Percentiles rank a stretch among this genome's conserved stretches.
Conservation (phyloP, 2,329 filamentous ascomycete genomes). For the Lithohypha guttulata region DNA sequence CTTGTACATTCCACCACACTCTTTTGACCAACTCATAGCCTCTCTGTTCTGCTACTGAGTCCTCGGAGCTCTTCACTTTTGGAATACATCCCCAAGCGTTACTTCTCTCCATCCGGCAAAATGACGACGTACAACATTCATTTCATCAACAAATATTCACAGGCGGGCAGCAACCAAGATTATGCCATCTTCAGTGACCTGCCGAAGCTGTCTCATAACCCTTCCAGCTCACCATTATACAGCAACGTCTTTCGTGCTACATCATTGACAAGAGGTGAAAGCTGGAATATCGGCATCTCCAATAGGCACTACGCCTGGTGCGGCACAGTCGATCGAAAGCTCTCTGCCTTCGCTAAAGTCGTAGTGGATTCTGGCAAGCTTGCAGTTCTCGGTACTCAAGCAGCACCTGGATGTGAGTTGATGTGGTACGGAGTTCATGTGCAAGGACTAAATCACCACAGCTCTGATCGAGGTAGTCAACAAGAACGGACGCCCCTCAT, state of each 20-base stretch:
- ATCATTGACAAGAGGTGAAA: neutral
- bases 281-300: neutral
- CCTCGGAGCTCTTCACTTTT: no score
- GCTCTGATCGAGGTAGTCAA: no score
- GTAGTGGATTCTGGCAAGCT: neutral
- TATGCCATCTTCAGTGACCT: neutral
- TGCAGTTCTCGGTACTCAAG: neutral
- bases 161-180: neutral
- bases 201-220: neutral
- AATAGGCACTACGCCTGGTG: neutral
- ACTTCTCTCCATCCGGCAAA: neutral
- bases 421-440: neutral
- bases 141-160: neutral
- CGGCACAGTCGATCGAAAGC: neutral
- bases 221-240: neutral
- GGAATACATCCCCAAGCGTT: no score
- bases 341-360: neutral
- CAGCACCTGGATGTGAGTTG: constrained; percentile 1
- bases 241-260: neutral
- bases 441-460: neutral
- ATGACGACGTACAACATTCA: neutral
- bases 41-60: no score
- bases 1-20: no score
- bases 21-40: no score
- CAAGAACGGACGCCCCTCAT: no score